Evolutionary conservation across 495 filamentous ascomycete genomes (phyloP).

Genomic region (Lophiostoma macrostomum): DNA sequence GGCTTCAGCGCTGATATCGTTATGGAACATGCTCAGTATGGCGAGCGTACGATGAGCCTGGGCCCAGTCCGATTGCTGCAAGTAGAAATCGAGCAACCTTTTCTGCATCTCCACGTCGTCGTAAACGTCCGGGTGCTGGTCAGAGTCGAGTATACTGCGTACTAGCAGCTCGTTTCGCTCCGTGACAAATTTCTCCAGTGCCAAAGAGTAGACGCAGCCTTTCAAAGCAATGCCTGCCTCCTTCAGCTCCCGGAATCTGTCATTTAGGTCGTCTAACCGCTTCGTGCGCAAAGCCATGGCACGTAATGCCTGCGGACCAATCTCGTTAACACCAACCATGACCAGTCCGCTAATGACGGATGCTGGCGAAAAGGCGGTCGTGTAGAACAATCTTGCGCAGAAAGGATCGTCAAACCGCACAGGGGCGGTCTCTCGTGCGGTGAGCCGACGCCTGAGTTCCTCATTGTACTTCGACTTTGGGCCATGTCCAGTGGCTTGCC

Average conservation of each 20-base stretch:
- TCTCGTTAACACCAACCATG: constrained; percentile 60
- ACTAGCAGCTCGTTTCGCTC: constrained; percentile 45
- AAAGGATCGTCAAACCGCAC: constrained; percentile 60
- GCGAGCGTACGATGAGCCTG: constrained; percentile 55
- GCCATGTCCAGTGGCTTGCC: too few relatives aligned
- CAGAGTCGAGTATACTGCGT: constrained; percentile 54
- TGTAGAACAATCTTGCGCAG: constrained; percentile 70
- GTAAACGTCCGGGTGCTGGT: constrained; percentile 72
- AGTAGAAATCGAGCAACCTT: constrained; percentile 51
- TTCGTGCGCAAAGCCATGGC: constrained; percentile 63
- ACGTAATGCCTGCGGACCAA: constrained; percentile 70
- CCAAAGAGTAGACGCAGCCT: constrained; percentile 55
- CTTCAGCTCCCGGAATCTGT: constrained; percentile 56
- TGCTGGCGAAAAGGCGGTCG: constrained; percentile 61
- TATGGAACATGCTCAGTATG: constrained; percentile 42
- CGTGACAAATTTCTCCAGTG: constrained; percentile 57
- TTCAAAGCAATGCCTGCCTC: constrained; percentile 57
- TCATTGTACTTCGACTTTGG: constrained; percentile 32
- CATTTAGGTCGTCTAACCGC: constrained; percentile 50
- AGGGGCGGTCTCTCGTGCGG: constrained; percentile 48
- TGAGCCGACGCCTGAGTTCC: constrained; percentile 45
- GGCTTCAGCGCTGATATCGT: constrained; percentile 20
- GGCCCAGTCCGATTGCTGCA: constrained; percentile 49
- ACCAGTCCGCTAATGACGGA: constrained; percentile 60
- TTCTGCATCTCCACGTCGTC: constrained; percentile 62